A percentile compares a stretch with the other conserved stretches of the same genome.
Conservation (phyloP, 2,329 filamentous ascomycete genomes). For the Truncatella angustata region DNA sequence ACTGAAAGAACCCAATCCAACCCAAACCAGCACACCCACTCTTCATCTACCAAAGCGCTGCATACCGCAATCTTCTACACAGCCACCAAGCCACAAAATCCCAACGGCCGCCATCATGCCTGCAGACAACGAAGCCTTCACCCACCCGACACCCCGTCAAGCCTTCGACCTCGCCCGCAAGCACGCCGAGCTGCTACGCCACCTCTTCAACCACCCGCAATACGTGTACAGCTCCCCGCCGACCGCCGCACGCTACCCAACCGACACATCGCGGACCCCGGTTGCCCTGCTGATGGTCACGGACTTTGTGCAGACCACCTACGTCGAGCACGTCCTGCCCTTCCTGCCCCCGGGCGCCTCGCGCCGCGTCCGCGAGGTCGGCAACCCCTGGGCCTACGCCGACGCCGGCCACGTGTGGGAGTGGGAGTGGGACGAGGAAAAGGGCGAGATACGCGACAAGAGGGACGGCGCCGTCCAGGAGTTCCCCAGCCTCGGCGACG, state of each 20-base stretch:
- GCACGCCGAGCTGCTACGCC: conserved; percentile 24
- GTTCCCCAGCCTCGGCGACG: conserved; percentile 20
- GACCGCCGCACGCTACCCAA: conserved; percentile 19
- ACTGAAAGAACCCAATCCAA: too few relatives aligned
- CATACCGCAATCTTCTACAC: background rate
- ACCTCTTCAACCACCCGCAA: conserved; percentile 22
- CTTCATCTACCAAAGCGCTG: too few relatives aligned
- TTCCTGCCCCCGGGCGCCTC: conserved; percentile 26
- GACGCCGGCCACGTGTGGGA: conserved; percentile 25
- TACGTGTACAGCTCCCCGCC: conserved; percentile 24
- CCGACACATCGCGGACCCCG: conserved; percentile 19
- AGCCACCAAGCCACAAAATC: background rate
- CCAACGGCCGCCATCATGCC: background rate
- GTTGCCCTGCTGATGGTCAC: conserved; percentile 21
- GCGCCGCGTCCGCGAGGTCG: conserved; percentile 26
- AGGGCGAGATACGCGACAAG: conserved; percentile 17
- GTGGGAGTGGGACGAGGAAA: conserved; percentile 26
- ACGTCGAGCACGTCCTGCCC: conserved; percentile 24
- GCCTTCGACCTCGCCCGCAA: conserved; percentile 21
- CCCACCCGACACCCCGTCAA: conserved; percentile 20
- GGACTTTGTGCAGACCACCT: conserved; percentile 29
- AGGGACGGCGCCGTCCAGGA: conserved; percentile 15
- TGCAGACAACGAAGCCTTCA: background rate
- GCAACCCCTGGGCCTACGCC: conserved; percentile 28
- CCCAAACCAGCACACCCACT: too few relatives aligned